A percentile compares a stretch with the other conserved stretches of the same genome.
Evolutionary conservation across 1,284 basidiomycete species (phyloP).

Genomic region (Ganoderma resinaceum): DNA sequence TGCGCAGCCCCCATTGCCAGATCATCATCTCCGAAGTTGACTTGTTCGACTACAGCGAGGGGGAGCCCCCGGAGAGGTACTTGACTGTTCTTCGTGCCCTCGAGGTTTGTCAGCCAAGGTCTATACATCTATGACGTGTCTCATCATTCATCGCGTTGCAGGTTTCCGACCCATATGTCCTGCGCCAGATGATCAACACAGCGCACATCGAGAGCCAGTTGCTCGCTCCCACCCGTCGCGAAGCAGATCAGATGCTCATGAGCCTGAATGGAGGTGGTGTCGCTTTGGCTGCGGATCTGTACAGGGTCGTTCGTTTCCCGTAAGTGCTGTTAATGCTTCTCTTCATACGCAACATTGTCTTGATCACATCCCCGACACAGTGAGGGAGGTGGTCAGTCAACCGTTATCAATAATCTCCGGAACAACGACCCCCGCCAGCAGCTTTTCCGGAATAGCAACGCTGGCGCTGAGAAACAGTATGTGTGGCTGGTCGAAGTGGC

Average conservation of each 20-base stretch:
- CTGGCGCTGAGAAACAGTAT: conserved; percentile 43
- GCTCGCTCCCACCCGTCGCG: conserved; percentile 66
- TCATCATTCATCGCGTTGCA: conserved; percentile 40
- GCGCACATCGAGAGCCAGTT: conserved; percentile 76
- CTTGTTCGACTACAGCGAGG: conserved; percentile 76
- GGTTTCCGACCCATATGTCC: conserved; percentile 80
- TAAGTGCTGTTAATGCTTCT: conserved; percentile 43
- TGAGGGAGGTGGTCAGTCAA: conserved; percentile 67
- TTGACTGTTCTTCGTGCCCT: conserved; percentile 88
- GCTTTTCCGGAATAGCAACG: conserved; percentile 53
- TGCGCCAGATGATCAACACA: conserved; percentile 84
- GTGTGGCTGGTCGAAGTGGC: conserved; percentile 12
- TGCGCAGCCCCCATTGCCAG: conserved; percentile 46
- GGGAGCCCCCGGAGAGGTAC: conserved; percentile 67
- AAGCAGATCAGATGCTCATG: conserved; percentile 63
- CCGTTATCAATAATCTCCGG: conserved; percentile 45
- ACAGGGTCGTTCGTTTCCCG: conserved; percentile 67
- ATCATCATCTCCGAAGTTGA: conserved; percentile 77
- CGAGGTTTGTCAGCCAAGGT: conserved; percentile 57
- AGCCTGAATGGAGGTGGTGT: conserved; percentile 52
- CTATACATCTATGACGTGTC: not conserved
- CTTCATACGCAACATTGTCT: not conserved
- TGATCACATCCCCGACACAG: conserved; percentile 44
- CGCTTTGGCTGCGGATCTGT: conserved; percentile 69
- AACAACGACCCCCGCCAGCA: conserved; percentile 52